A percentile compares a stretch with the other conserved stretches of the same genome.
These are phyloP conservation scores for Sporothrix luriei DNA, from an alignment of 2,329 filamentous ascomycete species.

Conservation along the genomic window DNA sequence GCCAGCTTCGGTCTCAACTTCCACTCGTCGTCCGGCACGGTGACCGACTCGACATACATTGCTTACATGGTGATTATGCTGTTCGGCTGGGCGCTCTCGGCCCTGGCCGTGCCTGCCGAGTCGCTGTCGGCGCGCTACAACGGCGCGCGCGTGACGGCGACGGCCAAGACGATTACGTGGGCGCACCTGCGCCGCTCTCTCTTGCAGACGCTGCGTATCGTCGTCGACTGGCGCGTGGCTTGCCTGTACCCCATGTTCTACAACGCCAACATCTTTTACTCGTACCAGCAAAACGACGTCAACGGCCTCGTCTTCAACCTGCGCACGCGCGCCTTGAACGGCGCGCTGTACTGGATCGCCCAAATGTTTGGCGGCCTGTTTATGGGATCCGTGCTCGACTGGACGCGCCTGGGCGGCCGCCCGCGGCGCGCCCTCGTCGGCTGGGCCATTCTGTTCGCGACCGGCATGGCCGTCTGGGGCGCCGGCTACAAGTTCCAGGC, in stretches of 20 bases:
- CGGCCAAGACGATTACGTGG: constrained; percentile 38
- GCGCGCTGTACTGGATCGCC: constrained; percentile 58
- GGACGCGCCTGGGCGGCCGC: constrained; percentile 48
- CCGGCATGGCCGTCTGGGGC: constrained; percentile 59
- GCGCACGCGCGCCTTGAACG: constrained; percentile 58
- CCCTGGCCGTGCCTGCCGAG: constrained; percentile 65
- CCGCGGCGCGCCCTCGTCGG: constrained; percentile 49
- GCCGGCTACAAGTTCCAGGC: constrained; percentile 68
- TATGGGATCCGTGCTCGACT: constrained; percentile 52
- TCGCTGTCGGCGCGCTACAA: constrained; percentile 28
- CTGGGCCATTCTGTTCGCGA: constrained; percentile 51
- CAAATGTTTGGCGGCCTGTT: constrained; percentile 58
- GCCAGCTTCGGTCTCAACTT: constrained; percentile 71
- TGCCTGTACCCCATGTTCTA: constrained; percentile 78
- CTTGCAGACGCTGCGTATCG: constrained; percentile 43
- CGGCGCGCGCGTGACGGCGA: constrained; percentile 25
- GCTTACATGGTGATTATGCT: constrained; percentile 36
- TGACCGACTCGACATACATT: constrained; percentile 35
- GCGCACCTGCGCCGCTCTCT: constrained; percentile 44
- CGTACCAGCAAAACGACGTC: constrained; percentile 59
- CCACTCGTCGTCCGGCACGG: constrained; percentile 31
- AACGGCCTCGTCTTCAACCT: constrained; percentile 59
- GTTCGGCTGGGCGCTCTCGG: constrained; percentile 48
- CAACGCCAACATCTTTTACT: constrained; percentile 65
- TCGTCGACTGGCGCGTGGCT: constrained; percentile 51